A percentile compares a stretch with the other conserved stretches of the same genome.
Evolutionary conservation across 2,329 filamentous ascomycete genomes (phyloP).

Genomic region (Stachybotrys echinatus): DNA sequence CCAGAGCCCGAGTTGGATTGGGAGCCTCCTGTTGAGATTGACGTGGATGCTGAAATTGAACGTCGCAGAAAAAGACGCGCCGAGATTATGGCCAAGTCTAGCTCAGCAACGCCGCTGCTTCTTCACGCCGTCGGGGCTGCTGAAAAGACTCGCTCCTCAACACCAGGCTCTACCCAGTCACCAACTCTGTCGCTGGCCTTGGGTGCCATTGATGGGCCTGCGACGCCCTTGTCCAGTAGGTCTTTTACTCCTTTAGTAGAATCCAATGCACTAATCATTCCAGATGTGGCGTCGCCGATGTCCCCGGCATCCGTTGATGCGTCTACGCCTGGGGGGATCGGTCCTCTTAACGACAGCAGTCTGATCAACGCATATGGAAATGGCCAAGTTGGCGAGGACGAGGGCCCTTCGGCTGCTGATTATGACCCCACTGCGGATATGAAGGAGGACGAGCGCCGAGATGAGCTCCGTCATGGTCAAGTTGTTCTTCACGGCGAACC

Average conservation of each 20-base stretch:
- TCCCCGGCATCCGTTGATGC: slow-evolving; percentile 42
- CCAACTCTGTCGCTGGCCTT: slow-evolving; percentile 22
- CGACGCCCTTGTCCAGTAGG: slow-evolving; percentile 45
- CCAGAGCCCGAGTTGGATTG: slow-evolving; percentile 35
- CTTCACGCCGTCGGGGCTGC: slow-evolving; percentile 67
- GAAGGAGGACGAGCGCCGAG: slow-evolving; percentile 72
- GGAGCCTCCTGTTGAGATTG: slow-evolving; percentile 56
- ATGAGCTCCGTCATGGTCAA: slow-evolving; percentile 58
- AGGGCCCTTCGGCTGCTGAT: slow-evolving; percentile 86
- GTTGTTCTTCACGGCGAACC: slow-evolving; percentile 43
- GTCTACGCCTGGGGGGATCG: slow-evolving; percentile 53
- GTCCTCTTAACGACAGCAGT: slow-evolving; percentile 61
- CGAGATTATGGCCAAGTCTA: slow-evolving; percentile 75
- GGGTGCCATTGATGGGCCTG: slow-evolving; percentile 29
- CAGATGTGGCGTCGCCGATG: slow-evolving; percentile 35
- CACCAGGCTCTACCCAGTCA: slow-evolving; percentile 47
- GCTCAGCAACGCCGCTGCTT: slow-evolving; percentile 66
- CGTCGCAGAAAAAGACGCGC: slow-evolving; percentile 79
- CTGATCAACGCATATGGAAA: slow-evolving; percentile 57
- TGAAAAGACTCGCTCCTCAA: slow-evolving; percentile 47
- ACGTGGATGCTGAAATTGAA: slow-evolving; percentile 80
- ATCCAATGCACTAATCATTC: slow-evolving; percentile 15
- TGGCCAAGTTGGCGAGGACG: slow-evolving; percentile 39
- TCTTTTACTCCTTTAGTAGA: not conserved
- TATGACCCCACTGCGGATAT: slow-evolving; percentile 88